Evolutionary conservation across 306 rosid genomes (phyloP).

Genomic region (Fragaria ananassa): DNA sequence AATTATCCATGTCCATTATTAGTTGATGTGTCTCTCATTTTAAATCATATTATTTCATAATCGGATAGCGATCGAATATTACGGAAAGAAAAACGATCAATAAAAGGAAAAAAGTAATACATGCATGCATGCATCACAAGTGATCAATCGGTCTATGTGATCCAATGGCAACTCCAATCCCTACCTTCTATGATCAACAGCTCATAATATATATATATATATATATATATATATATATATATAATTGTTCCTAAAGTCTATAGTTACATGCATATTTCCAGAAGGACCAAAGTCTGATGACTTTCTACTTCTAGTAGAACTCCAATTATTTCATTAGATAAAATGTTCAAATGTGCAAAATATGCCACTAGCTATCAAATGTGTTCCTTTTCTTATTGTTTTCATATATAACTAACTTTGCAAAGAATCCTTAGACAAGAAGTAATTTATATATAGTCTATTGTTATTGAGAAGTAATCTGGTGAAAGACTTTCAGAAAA

Average conservation of each 20-base stretch:
- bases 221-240: no score
- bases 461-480: neutral
- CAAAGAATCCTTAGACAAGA: neutral
- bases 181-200: neutral
- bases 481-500: neutral
- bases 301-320: neutral
- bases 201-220: neutral
- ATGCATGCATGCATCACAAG: no score
- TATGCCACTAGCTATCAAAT: neutral
- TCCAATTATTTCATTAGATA: no score
- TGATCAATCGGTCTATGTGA: neutral
- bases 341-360: neutral
- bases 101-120: no score
- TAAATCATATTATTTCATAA: no score
- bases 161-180: neutral
- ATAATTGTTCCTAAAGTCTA: neutral
- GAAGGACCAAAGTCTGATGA: neutral
- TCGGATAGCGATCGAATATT: no score
- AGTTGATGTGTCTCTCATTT: neutral
- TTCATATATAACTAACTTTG: no score
- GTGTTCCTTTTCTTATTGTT: neutral
- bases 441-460: neutral
- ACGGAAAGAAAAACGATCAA: no score
- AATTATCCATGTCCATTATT: neutral
- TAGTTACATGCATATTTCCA: neutral